phyloP scores from a whole-genome alignment of 192 early-diverging fungal genomes.

The Kickxella alabastrina region DNA sequence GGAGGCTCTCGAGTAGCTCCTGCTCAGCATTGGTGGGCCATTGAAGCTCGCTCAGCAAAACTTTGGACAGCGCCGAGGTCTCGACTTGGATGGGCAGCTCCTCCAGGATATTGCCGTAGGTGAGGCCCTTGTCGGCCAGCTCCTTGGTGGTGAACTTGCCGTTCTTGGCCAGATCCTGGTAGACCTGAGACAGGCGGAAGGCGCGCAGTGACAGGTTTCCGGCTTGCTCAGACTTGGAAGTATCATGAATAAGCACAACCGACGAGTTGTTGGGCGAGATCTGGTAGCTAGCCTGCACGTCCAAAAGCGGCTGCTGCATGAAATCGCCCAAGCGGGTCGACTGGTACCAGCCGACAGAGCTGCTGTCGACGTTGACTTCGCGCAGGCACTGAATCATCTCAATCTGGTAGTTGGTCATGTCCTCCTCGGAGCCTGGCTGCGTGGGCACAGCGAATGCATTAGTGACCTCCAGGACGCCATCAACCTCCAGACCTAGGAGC shows the following conservation, averaged over 20 bases:
- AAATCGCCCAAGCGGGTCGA: slow-evolving; percentile 84
- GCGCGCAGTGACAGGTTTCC: slow-evolving; percentile 86
- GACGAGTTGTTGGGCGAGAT: slow-evolving; percentile 71
- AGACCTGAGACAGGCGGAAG: slow-evolving; percentile 79
- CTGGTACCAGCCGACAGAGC: slow-evolving; percentile 97
- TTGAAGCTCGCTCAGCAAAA: slow-evolving; percentile 71
- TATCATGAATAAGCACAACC: slow-evolving; percentile 92
- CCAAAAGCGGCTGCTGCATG: slow-evolving; percentile 85
- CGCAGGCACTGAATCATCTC: slow-evolving; percentile 92
- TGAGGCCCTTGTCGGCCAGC: slow-evolving; percentile 70
- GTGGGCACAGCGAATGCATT: slow-evolving; percentile 84
- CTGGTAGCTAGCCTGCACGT: slow-evolving; percentile 90
- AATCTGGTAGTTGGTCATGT: slow-evolving; percentile 80
- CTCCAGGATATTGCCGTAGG: slow-evolving; percentile 85
- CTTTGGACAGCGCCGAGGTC: slow-evolving; percentile 75
- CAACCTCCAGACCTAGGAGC: slow-evolving; percentile 89
- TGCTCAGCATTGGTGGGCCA: slow-evolving; percentile 40
- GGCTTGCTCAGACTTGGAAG: slow-evolving; percentile 73
- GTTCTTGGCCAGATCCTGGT: slow-evolving; percentile 78
- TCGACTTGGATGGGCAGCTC: slow-evolving; percentile 84
- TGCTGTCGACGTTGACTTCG: slow-evolving; percentile 92
- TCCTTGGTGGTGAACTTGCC: slow-evolving; percentile 83
- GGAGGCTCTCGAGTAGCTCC: slow-evolving; percentile 70
- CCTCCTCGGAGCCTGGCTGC: slow-evolving; percentile 55
- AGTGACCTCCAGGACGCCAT: slow-evolving; percentile 88